Evolutionary conservation across 2,329 filamentous ascomycete genomes (phyloP).

Genomic region (Tolypocladium ophioglossoides): DNA sequence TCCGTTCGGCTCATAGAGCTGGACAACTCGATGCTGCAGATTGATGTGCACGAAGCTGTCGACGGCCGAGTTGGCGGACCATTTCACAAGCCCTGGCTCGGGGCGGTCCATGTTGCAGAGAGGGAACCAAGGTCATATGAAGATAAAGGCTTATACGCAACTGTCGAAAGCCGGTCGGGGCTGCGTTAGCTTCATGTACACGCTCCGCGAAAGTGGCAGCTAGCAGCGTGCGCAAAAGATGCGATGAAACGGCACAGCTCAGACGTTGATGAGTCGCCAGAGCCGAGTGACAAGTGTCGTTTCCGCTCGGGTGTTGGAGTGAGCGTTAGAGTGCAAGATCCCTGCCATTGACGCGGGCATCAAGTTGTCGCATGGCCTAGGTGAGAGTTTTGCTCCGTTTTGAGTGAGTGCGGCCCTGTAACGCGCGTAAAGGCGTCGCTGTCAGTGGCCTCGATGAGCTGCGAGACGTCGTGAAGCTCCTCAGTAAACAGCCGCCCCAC

Average conservation of each 20-base stretch:
- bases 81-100: conserved; percentile 54
- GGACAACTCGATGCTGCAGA: conserved; percentile 50
- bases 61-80: conserved; percentile 48
- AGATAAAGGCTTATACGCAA: not conserved
- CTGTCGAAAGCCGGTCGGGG: not conserved
- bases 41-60: conserved; percentile 57
- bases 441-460: not conserved
- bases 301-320: too few species aligned
- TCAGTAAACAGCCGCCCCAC: not conserved
- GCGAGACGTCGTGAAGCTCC: not conserved
- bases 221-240: not conserved
- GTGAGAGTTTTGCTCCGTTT: not conserved
- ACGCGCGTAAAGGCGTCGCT: not conserved
- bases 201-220: too few species aligned
- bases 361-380: not conserved
- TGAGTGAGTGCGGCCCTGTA: not conserved
- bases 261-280: not conserved
- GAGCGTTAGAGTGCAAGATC: not conserved
- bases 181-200: too few species aligned
- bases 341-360: not conserved
- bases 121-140: not conserved
- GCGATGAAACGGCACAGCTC: not conserved
- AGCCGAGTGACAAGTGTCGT: not conserved
- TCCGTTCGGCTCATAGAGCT: conserved; percentile 52
- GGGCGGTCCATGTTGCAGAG: conserved; percentile 41